Evolutionary conservation across 768 basidiomycete genomes (phyloP), one percentile per base, ranked within the genome.

Genomic region (Mrakia gelida): DNA sequence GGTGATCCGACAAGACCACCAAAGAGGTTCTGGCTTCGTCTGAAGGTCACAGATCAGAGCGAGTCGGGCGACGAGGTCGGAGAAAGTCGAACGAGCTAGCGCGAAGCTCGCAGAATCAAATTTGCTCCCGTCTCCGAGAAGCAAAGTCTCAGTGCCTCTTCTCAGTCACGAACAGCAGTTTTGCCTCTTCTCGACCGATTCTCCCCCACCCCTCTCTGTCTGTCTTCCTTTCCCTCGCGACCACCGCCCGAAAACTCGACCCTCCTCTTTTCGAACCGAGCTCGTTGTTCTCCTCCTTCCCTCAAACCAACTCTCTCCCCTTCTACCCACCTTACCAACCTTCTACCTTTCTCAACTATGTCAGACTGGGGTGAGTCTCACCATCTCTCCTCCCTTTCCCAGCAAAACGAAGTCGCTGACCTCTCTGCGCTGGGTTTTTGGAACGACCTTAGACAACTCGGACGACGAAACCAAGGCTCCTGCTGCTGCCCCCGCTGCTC

Each of bases 341-440:
- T 30, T 26, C 59, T 32, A 45, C 21, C 38, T 38, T 41, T 41
- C 18, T 26, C 43, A n/a, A 56, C 26, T n/a, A 78, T 78, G 77
- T 78, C 77, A 41, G 77, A 78, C 67, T 78, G 77, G 77, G 77
- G 77, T 78, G 45, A 26, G 26, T n/a, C 32, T 61, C 11, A n/a
- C n/a, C n/a, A n/a, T 34, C 10, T 72, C 54, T 7, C 52, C 67
- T 65, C 71, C 21, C 41, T 38, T 61, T 8, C 15, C 13, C 16
- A 21, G 30, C 54, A 32, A 6, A 30, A 23, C 49, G 38, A 49
- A 68, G 21, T 28, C 26, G n/a, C 21, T 76, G 45, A 28, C 23
- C 34, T n/a, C 68, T 16, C 59, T 59, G 5, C 63, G 18, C n/a
- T 5, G 23, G 32, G 30, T 15, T 45, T 23, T 68, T 2, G 15